phyloP scores from a whole-genome alignment of 768 basidiomycete species.

The Leucocoprinus leucothites region DNA sequence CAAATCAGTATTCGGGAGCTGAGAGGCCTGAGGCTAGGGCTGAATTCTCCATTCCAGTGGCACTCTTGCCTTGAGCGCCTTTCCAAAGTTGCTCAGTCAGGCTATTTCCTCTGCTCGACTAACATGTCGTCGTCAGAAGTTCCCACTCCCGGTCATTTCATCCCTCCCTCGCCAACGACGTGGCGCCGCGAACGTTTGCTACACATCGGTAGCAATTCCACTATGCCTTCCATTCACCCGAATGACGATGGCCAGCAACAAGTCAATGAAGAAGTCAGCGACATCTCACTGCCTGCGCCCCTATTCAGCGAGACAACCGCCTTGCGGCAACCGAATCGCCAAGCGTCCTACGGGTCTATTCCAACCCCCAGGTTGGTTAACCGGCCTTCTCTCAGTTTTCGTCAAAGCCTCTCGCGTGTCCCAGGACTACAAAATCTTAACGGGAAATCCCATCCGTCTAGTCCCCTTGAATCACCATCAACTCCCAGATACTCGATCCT shows the following conservation, averaged over 20 bases:
- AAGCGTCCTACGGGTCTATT: slow-evolving; percentile 58
- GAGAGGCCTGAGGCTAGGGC: too few species aligned
- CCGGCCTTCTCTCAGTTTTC: slow-evolving; percentile 27
- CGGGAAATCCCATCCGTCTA: slow-evolving; percentile 29
- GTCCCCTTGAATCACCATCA: slow-evolving; percentile 32
- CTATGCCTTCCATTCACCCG: background rate
- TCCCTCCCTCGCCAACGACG: slow-evolving; percentile 49
- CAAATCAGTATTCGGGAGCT: too few species aligned
- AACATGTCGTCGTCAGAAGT: slow-evolving; percentile 3
- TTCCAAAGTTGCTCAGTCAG: background rate
- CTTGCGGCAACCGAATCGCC: slow-evolving; percentile 26
- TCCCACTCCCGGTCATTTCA: slow-evolving; percentile 27
- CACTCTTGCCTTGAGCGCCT: background rate
- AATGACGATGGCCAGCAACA: slow-evolving; percentile 1
- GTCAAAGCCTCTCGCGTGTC: slow-evolving; percentile 35
- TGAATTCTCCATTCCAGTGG: too few species aligned
- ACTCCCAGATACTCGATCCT: slow-evolving; percentile 24
- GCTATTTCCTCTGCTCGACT: background rate
- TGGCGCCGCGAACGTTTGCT: slow-evolving; percentile 63
- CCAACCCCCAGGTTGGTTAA: slow-evolving; percentile 22
- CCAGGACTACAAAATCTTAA: slow-evolving; percentile 27
- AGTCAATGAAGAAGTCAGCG: background rate
- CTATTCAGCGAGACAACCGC: slow-evolving; percentile 14
- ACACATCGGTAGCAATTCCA: slow-evolving; percentile 42
- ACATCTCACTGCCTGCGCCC: background rate